phyloP scores from a whole-genome alignment of 73 alveolate genomes.

The Stentor coeruleus region DNA sequence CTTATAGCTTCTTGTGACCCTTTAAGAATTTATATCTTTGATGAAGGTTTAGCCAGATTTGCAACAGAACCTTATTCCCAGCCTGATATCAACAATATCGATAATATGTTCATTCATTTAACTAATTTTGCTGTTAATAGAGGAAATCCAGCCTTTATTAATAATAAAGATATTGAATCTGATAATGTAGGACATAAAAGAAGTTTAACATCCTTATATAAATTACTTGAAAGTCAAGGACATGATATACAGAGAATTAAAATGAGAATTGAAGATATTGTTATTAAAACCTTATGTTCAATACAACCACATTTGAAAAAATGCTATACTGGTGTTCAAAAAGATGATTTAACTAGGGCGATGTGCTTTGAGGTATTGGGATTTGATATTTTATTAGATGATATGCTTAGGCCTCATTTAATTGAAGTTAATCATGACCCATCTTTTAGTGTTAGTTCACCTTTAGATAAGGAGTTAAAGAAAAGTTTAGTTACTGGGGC shows the following conservation, averaged over 20 bases:
- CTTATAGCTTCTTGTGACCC: constrained; percentile 71
- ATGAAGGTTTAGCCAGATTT: constrained; percentile 84
- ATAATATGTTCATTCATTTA: constrained; percentile 51
- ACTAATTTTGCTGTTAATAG: constrained; percentile 59
- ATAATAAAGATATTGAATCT: constrained; percentile 40
- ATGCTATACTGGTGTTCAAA: constrained; percentile 51
- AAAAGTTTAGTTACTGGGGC: constrained; percentile 56
- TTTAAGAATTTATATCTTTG: constrained; percentile 69
- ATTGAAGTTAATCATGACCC: constrained; percentile 73
- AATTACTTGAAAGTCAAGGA: constrained; percentile 41
- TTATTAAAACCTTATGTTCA: constrained; percentile 60
- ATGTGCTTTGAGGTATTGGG: constrained; percentile 71
- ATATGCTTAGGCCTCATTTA: constrained; percentile 54
- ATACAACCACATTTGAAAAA: constrained; percentile 61
- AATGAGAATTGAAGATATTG: constrained; percentile 46
- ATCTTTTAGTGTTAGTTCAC: constrained; percentile 65
- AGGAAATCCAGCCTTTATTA: constrained; percentile 39
- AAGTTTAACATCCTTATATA: constrained; percentile 37
- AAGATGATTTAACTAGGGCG: constrained; percentile 53
- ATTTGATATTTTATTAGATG: constrained; percentile 65
- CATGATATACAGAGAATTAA: constrained; percentile 47
- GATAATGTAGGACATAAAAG: constrained; percentile 61
- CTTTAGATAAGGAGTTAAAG: constrained; percentile 58
- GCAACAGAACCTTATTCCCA: constrained; percentile 66
- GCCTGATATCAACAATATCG: constrained; percentile 40